These are phyloP conservation scores for Dysphania ambrosioides DNA, from an alignment of 148 eudicot genomes.

Conservation along the genomic window DNA sequence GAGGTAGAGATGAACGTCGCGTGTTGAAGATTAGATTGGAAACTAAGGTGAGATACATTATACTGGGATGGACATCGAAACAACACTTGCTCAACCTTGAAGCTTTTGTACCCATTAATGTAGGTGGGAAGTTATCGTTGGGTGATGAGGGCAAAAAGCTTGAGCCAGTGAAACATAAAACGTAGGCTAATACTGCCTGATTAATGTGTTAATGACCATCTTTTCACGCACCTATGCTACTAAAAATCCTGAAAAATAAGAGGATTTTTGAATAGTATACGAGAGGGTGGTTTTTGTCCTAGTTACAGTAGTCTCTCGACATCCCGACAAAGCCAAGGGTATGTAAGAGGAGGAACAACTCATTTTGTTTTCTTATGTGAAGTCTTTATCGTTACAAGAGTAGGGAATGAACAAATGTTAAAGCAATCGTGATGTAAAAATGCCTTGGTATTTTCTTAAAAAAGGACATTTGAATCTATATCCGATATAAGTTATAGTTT, in stretches of 20 bases:
- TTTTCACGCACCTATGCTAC: no score
- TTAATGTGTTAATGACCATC: no score
- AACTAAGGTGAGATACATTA: conserved; percentile 21
- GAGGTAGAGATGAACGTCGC: not conserved
- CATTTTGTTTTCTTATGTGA: no score
- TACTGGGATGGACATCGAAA: conserved; percentile 24
- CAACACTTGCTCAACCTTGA: conserved; percentile 16
- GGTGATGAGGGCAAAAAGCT: conserved; percentile 14
- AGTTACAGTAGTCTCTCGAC: not conserved
- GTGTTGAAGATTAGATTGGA: conserved; percentile 16
- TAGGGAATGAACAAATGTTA: no score
- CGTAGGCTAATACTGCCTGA: not conserved
- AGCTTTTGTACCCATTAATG: conserved; percentile 19
- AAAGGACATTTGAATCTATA: no score
- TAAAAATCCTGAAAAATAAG: no score
- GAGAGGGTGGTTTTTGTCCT: not conserved
- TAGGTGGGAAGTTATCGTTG: not conserved
- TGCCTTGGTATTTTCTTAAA: no score
- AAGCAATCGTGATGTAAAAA: no score
- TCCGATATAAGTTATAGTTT: no score
- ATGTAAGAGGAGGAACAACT: not conserved
- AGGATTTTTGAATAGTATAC: not conserved
- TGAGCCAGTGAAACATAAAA: conserved; percentile 6
- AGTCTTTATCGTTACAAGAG: no score
- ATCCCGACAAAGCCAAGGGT: not conserved